Conservation (phyloP, 805 yeast genomes). For the Barnettozyma sp. region DNA sequence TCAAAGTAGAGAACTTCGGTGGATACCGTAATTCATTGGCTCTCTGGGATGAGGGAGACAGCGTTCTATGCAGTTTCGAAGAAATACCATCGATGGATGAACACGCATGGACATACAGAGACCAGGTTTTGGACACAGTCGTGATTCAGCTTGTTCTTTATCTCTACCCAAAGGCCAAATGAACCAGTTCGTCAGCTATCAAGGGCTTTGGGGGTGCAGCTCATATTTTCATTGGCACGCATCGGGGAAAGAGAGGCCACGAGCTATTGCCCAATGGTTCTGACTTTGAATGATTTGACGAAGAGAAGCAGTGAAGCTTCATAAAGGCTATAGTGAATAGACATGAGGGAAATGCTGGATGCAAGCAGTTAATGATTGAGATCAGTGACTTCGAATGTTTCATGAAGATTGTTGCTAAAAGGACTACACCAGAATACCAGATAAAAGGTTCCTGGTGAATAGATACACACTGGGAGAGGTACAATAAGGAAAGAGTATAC, state of each 20-base stretch:
- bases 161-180: not conserved
- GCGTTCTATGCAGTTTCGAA: conserved; percentile 3
- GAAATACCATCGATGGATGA: conserved; percentile 7
- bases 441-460: conserved; percentile 2
- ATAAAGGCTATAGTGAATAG: not conserved
- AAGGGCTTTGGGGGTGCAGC: conserved; percentile 6
- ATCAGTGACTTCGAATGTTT: conserved; percentile 4
- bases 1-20: conserved; percentile 7
- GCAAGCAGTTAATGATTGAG: conserved; percentile 2
- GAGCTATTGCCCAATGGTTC: conserved; percentile 3
- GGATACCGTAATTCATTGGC: conserved; percentile 1
- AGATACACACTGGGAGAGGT: conserved; percentile 5
- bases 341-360: not conserved
- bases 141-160: not conserved
- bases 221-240: conserved; percentile 9
- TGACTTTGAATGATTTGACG: conserved; percentile 4
- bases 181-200: not conserved
- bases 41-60: not conserved
- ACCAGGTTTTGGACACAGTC: not conserved
- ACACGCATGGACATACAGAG: not conserved
- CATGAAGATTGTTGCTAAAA: conserved; percentile 1
- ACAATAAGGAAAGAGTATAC: not conserved
- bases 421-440: not conserved
- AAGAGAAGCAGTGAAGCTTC: not conserved
- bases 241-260: conserved; percentile 7